A percentile compares a stretch with the other conserved stretches of the same genome.
Evolutionary conservation across 2,329 filamentous ascomycete genomes (phyloP).

Genomic region (Colletotrichum lini): DNA sequence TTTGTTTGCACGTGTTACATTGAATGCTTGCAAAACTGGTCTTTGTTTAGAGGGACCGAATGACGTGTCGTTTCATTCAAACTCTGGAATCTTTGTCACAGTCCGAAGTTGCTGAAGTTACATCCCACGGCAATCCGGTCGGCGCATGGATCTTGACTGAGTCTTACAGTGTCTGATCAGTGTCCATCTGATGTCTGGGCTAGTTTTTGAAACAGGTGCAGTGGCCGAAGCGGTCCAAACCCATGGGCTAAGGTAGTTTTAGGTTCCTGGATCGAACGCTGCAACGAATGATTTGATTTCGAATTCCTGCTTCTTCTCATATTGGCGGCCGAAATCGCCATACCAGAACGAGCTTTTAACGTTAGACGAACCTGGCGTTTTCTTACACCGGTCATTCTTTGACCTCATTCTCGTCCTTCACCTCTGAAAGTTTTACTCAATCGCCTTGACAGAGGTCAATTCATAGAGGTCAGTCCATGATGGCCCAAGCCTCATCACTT

Average conservation of each 20-base stretch:
- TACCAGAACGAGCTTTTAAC: not conserved
- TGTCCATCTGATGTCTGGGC: constrained; percentile 31
- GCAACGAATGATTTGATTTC: constrained; percentile 15
- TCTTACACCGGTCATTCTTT: not conserved
- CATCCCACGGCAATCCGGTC: constrained; percentile 26
- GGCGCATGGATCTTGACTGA: constrained; percentile 37
- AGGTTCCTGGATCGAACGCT: constrained; percentile 9
- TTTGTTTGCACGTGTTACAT: constrained; percentile 29
- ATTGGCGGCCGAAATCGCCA: not conserved
- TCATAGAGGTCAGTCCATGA: not conserved
- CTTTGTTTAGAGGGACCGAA: constrained; percentile 1
- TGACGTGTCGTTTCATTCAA: constrained; percentile 34
- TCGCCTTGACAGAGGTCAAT: constrained; percentile 6
- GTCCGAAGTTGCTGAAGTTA: constrained; percentile 32
- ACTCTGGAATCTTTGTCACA: constrained; percentile 10
- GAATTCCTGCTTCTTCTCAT: not conserved
- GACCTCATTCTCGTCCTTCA: not conserved
- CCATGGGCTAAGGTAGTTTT: constrained; percentile 13
- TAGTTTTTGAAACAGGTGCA: constrained; percentile 34
- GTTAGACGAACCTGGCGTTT: constrained; percentile 31
- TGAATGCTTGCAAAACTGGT: not conserved
- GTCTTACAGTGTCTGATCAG: constrained; percentile 27
- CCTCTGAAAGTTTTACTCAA: not conserved
- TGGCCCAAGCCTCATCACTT: not conserved
- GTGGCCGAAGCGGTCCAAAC: constrained; percentile 29